phyloP scores from a whole-genome alignment of 78 protist species.

The Guillardia theta region DNA sequence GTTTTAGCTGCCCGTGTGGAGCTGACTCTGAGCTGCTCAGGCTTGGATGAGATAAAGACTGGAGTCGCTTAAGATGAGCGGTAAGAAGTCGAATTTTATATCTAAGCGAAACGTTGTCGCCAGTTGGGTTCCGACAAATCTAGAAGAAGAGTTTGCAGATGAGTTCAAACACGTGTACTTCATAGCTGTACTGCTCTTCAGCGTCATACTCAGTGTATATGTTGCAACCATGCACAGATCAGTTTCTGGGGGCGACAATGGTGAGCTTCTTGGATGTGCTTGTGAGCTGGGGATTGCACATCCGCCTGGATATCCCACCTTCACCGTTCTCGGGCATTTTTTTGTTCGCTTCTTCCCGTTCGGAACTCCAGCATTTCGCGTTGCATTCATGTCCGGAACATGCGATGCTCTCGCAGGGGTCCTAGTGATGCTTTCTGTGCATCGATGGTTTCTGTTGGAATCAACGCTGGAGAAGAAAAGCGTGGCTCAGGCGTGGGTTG shows the following conservation, averaged over 20 bases:
- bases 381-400: background rate
- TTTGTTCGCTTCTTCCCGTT: background rate
- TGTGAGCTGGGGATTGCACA: conserved; percentile 41
- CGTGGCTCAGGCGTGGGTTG: background rate
- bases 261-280: conserved; percentile 15
- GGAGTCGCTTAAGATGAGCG: no score
- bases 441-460: background rate
- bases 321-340: background rate
- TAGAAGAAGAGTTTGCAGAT: background rate
- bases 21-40: no score
- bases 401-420: background rate
- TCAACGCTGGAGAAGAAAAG: background rate
- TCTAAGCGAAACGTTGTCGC: no score
- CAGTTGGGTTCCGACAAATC: no score
- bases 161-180: background rate
- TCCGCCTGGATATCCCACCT: background rate
- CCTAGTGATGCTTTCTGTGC: background rate
- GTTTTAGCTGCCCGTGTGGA: no score
- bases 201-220: background rate
- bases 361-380: background rate
- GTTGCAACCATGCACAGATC: background rate
- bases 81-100: no score
- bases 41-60: no score
- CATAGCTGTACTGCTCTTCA: background rate
- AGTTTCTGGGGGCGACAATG: conserved; percentile 22